Evolutionary conservation across 345 rosid genomes (phyloP).

Genomic region (Linum lewisii): DNA sequence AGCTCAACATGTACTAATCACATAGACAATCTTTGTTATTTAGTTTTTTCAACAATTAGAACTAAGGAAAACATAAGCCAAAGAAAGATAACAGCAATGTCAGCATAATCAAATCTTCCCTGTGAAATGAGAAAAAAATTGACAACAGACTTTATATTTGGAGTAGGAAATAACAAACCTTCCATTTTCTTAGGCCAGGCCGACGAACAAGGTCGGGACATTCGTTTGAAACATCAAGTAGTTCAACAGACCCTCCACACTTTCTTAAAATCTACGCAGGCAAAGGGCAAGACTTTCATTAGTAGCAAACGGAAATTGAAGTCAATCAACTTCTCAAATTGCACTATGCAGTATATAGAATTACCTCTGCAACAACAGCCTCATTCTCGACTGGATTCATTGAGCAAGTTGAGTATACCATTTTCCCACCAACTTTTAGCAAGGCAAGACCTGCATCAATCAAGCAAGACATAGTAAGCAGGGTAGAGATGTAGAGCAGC

Average conservation of each 20-base stretch:
- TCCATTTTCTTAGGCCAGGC: conserved; percentile 83
- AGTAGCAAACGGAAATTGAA: neutral
- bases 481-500: neutral
- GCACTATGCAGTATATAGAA: neutral
- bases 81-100: too few species aligned
- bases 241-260: conserved; percentile 75
- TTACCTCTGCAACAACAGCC: conserved; percentile 96
- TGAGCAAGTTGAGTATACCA: conserved; percentile 97
- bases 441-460: conserved; percentile 55
- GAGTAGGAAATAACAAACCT: conserved; percentile 38
- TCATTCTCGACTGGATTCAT: conserved; percentile 97
- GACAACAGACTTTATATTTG: neutral
- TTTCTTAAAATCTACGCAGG: conserved; percentile 58
- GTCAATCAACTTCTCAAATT: neutral
- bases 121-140: neutral
- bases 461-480: neutral
- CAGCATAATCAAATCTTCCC: neutral
- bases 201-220: conserved; percentile 79
- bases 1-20: neutral
- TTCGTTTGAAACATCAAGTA: conserved; percentile 65
- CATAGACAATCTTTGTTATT: neutral
- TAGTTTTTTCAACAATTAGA: neutral
- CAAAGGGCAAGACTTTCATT: conserved; percentile 4
- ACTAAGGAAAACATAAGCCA: neutral
- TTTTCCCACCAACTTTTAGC: conserved; percentile 91